Conservation (phyloP, 2,329 filamentous ascomycete genomes). For the Aspergillus quadricinctus region DNA sequence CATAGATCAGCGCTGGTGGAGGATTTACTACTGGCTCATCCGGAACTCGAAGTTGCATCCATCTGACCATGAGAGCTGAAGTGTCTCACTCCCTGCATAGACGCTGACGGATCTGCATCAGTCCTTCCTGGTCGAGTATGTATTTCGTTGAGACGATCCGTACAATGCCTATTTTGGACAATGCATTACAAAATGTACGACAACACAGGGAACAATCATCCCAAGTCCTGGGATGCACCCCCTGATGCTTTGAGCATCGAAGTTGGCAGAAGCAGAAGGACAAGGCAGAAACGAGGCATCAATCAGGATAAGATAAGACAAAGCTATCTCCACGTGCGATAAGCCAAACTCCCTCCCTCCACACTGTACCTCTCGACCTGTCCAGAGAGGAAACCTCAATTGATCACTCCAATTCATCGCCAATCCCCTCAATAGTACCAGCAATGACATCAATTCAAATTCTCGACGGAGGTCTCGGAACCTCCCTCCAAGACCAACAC, state of each 20-base stretch:
- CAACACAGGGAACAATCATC: no score
- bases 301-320: neutral
- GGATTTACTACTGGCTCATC: neutral
- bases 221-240: neutral
- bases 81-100: neutral
- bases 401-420: neutral
- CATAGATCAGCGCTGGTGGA: neutral
- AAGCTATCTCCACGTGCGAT: neutral
- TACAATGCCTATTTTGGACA: neutral
- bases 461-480: slow-evolving; percentile 65
- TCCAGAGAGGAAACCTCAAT: no score
- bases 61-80: neutral
- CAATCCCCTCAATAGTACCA: neutral
- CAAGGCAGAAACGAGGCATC: neutral
- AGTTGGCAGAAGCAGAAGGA: neutral
- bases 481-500: slow-evolving; percentile 57
- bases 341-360: neutral
- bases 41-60: neutral
- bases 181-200: neutral
- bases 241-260: neutral
- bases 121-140: no score
- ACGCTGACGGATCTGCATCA: neutral
- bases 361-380: no score
- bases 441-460: slow-evolving; percentile 39
- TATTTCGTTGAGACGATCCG: no score